Evolutionary conservation across 345 rosid genomes (phyloP), one percentile per base, ranked within the genome.

Genomic region (Hibiscus mutabilis): DNA sequence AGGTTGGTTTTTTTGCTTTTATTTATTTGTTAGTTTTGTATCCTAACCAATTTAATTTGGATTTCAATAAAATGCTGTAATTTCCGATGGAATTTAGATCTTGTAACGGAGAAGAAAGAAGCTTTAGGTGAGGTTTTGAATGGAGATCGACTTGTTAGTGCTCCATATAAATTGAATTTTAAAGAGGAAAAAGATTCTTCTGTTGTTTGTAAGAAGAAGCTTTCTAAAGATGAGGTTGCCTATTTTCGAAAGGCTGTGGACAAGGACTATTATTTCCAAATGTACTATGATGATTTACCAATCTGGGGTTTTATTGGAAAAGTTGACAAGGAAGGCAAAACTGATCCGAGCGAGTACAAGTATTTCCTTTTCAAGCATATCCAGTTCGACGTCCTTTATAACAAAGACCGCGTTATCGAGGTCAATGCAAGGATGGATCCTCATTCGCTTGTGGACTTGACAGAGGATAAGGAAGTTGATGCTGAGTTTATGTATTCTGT

Each of bases 281-380:
- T 92, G 96, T 92, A 92, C 44, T 92, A 85, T 63, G 93, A 92
- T 73, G 97, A 92, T 74, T 66, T 92, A 69, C 97, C 97, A 40
- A 84, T 92, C 4, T 92, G 97, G 97, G 97, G 93, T 18, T 90
- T 92, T 75, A 78, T 92, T 44, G 97, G 97, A 0, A 92, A 92
- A 22, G 87, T 88, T 67, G 91, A 89, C 13, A 91, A 84, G 79
- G 92, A 91, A 71, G 87, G 85, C 18, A 88, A 87, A 66, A 25
- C 80, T 16, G 86, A 85, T 67, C 87, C 88, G 0, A 86, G 83
- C 37, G 87, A 89, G 70, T 88, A 79, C 72, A 88, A 84, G 42
- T 87, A 92, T 59, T 88, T 73, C 71, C 88, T 92, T 31, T 88
- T 81, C 78, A 89, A 89, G 77, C 97, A 92, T 60, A 83, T 89